Conservation (phyloP, 495 filamentous ascomycete genomes). For the Cercophora scortea region DNA sequence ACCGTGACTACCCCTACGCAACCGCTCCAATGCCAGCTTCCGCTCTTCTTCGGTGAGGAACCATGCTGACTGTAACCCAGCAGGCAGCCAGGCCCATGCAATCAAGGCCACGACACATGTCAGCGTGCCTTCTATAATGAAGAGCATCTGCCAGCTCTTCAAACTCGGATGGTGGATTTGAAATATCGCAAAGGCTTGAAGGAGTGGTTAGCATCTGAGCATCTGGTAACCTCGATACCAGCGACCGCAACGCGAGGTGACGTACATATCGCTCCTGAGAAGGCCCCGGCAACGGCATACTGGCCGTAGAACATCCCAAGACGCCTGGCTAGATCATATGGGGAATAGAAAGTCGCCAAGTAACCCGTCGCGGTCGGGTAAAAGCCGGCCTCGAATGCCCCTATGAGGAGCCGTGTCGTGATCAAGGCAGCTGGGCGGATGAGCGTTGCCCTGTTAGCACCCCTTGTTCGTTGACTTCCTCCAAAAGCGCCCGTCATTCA, state of each 20-base stretch:
- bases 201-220: background rate
- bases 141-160: slow-evolving; percentile 50
- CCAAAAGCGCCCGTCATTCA: too few relatives aligned
- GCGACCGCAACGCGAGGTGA: background rate
- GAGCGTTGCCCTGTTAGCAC: background rate
- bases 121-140: slow-evolving; percentile 45
- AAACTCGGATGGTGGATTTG: slow-evolving; percentile 17
- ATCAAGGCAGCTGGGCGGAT: slow-evolving; percentile 6
- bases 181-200: slow-evolving; percentile 20
- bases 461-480: background rate
- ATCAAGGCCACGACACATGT: slow-evolving; percentile 40
- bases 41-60: slow-evolving; percentile 41
- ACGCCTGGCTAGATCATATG: slow-evolving; percentile 45
- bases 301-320: slow-evolving; percentile 50
- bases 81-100: slow-evolving; percentile 44
- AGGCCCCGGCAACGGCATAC: slow-evolving; percentile 49
- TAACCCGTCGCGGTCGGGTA: slow-evolving; percentile 48
- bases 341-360: slow-evolving; percentile 46
- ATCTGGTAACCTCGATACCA: background rate
- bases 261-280: slow-evolving; percentile 37
- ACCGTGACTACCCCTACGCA: background rate
- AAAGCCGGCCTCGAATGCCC: slow-evolving; percentile 38
- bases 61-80: slow-evolving; percentile 44
- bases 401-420: slow-evolving; percentile 14
- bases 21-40: slow-evolving; percentile 33